Evolutionary conservation across 2,329 filamentous ascomycete species (phyloP), one percentile per base, ranked within the genome.

Genomic region (Davidsoniella virescens): DNA sequence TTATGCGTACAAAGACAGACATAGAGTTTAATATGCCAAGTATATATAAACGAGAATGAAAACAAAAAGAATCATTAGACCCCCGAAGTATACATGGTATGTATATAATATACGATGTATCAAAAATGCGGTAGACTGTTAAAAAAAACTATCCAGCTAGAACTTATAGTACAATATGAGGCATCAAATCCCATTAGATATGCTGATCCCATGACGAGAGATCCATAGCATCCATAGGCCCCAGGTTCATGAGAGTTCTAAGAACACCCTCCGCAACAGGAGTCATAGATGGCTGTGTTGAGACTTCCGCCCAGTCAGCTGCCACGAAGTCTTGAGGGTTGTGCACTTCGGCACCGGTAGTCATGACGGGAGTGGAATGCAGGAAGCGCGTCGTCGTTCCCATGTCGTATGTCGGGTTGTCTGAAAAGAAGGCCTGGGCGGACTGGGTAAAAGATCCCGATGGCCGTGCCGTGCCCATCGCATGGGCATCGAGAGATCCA

Each of bases 221-320:
- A 55, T 76, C 75, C 71, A 80, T 76, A 9, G 70, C 70, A 55
- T 80, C 75, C 69, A 80, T 75, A 0, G 73, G 67, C 6, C 71
- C 71, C 64, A 78, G 70, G 50, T 70, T 72, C 70, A 78, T 75
- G 51, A 79, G 62, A 7, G 73, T 70, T 52, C 72, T 65, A 44
- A 80, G 61, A 41, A 80, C 69, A 0, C 75, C 74, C 45, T 79
- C 75, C 0, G 73, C 70, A 12, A 76, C 70, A 4, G 72, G 72
- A 17, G 72, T 71, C 64, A 77, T 71, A 7, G 67, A 70, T 16
- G 66, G 61, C 48, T 70, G 66, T 17, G 63, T 63, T 39, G 62
- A 57, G 29, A 70, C 57, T 43, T 67, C 61, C 29, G 62, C 57
- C 73, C 75, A 75, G 2, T 64, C 41, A 26, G 29, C 26, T 5